Evolutionary conservation across 495 filamentous ascomycete genomes (phyloP).

Genomic region (Glonium stellatum): DNA sequence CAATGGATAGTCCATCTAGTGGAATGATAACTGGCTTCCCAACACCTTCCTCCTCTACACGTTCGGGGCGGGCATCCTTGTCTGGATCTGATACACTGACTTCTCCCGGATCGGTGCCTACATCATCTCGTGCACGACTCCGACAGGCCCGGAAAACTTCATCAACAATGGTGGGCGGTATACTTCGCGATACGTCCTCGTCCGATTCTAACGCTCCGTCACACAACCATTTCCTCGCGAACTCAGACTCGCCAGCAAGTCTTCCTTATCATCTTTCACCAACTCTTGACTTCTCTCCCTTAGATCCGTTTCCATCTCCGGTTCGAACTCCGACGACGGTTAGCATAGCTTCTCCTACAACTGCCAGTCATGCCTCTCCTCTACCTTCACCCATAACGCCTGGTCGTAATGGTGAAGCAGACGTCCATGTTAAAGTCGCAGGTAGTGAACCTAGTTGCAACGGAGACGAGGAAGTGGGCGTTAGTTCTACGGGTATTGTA

Average conservation of each 20-base stretch:
- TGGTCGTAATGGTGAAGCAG: constrained; percentile 19
- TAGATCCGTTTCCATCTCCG: constrained; percentile 23
- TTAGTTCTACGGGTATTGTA: constrained; percentile 12
- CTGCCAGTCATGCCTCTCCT: constrained; percentile 21
- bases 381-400: constrained; percentile 28
- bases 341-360: constrained; percentile 19
- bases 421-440: constrained; percentile 26
- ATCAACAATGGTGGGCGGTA: constrained; percentile 6
- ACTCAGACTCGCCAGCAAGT: constrained; percentile 6
- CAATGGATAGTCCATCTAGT: constrained; percentile 16
- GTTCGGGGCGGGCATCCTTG: neutral
- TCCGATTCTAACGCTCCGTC: constrained; percentile 7
- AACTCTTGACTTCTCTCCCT: constrained; percentile 15
- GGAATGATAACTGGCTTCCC: constrained; percentile 1
- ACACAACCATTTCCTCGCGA: neutral
- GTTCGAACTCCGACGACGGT: constrained; percentile 6
- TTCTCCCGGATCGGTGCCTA: constrained; percentile 4
- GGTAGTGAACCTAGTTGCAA: constrained; percentile 25
- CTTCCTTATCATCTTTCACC: constrained; percentile 9
- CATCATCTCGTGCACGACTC: constrained; percentile 9
- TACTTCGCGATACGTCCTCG: constrained; percentile 22
- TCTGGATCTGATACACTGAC: constrained; percentile 5
- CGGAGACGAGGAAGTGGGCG: constrained; percentile 15
- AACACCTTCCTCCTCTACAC: neutral
- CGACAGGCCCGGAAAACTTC: constrained; percentile 1